Conservation (phyloP, 2,329 filamentous ascomycete species). For the Phyllachora maydis region DNA sequence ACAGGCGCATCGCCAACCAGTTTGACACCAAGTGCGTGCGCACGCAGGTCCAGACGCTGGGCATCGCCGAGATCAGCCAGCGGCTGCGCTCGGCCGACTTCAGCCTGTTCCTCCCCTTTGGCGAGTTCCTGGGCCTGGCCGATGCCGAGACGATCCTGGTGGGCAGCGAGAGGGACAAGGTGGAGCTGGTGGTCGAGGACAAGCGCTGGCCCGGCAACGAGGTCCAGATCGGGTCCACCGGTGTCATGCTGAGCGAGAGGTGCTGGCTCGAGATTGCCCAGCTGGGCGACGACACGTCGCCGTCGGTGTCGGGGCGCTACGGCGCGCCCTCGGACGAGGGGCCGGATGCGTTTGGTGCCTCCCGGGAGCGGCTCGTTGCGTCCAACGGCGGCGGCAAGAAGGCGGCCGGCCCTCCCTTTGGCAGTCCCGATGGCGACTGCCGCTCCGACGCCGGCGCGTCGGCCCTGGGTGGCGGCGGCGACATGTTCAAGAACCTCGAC, state of each 20-base stretch:
- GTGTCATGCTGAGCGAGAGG: slow-evolving; percentile 91
- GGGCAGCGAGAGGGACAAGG: slow-evolving; percentile 94
- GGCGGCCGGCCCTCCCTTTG: slow-evolving; percentile 20
- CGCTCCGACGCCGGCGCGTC: slow-evolving; percentile 82
- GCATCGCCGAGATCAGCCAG: slow-evolving; percentile 94
- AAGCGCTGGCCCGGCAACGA: slow-evolving; percentile 92
- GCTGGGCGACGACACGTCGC: slow-evolving; percentile 96
- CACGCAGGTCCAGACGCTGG: slow-evolving; percentile 90
- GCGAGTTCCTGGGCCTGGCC: slow-evolving; percentile 76
- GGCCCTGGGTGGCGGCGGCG: slow-evolving; percentile 57
- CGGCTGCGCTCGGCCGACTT: slow-evolving; percentile 95
- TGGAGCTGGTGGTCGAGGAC: slow-evolving; percentile 76
- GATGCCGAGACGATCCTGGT: slow-evolving; percentile 89
- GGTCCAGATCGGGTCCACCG: slow-evolving; percentile 74
- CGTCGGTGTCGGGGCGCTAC: slow-evolving; percentile 60
- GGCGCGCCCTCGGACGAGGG: slow-evolving; percentile 32
- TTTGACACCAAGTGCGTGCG: slow-evolving; percentile 86
- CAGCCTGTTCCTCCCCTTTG: slow-evolving; percentile 68
- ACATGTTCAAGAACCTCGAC: slow-evolving; percentile 54
- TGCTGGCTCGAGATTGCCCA: slow-evolving; percentile 91
- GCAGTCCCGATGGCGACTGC: slow-evolving; percentile 38
- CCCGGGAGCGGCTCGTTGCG: slow-evolving; percentile 47
- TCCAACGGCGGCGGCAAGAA: slow-evolving; percentile 42
- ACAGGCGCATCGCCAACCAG: slow-evolving; percentile 78
- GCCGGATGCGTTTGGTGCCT: slow-evolving; percentile 45